Evolutionary conservation across 176 grass and related monocot genomes (phyloP).

Genomic region (Musa beccarii): DNA sequence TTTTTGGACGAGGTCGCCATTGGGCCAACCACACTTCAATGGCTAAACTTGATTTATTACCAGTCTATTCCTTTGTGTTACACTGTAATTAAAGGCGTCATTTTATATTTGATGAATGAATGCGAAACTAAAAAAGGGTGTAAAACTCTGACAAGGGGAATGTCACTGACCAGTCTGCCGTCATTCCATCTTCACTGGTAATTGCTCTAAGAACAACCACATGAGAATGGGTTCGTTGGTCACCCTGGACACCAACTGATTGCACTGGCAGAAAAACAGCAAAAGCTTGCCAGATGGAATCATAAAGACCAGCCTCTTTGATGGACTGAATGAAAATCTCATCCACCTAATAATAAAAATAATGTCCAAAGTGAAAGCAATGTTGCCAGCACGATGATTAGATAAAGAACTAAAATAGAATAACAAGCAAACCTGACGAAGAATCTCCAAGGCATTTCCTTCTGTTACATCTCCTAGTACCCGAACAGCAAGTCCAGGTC

Average conservation of each 20-base stretch:
- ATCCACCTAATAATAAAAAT: slow-evolving; percentile 41
- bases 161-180: slow-evolving; percentile 69
- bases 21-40: too few relatives aligned
- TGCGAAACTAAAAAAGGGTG: not conserved
- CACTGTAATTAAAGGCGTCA: too few relatives aligned
- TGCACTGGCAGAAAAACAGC: slow-evolving; percentile 77
- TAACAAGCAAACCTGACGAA: slow-evolving; percentile 54
- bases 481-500: slow-evolving; percentile 84
- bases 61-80: too few relatives aligned
- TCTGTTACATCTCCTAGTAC: slow-evolving; percentile 78
- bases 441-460: slow-evolving; percentile 81
- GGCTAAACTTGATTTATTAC: too few relatives aligned
- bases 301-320: slow-evolving; percentile 76
- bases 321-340: slow-evolving; percentile 95
- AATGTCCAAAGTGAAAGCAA: not conserved
- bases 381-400: too few relatives aligned
- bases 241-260: slow-evolving; percentile 79
- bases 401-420: not conserved
- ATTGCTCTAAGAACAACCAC: slow-evolving; percentile 69
- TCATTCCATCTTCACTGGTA: slow-evolving; percentile 94
- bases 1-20: too few relatives aligned
- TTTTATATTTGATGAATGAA: too few relatives aligned
- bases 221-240: slow-evolving; percentile 79
- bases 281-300: slow-evolving; percentile 90
- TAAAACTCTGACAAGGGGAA: not conserved